Evolutionary conservation across 768 basidiomycete genomes (phyloP).

Genomic region (Guyanaporus albipodus): DNA sequence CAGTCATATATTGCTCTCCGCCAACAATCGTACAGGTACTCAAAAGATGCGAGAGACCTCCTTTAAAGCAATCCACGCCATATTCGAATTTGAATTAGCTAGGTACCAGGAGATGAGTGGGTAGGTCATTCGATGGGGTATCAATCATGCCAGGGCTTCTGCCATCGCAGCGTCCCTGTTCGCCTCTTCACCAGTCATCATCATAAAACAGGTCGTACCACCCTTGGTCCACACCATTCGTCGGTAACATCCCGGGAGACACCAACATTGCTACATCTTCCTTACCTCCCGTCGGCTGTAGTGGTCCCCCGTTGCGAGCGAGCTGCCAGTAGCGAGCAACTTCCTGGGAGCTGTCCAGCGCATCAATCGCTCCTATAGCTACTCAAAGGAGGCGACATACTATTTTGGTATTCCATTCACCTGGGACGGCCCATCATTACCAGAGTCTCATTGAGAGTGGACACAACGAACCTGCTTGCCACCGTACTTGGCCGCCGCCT

Average conservation of each 20-base stretch:
- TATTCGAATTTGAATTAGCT: too few relatives aligned
- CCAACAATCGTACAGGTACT: too few relatives aligned
- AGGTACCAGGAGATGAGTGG: too few relatives aligned
- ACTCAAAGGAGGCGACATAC: background rate
- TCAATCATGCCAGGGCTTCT: too few relatives aligned
- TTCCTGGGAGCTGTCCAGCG: background rate
- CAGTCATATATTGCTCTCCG: too few relatives aligned
- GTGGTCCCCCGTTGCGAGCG: background rate
- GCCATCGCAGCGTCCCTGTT: background rate
- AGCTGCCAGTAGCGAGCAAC: background rate
- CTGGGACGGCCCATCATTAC: background rate
- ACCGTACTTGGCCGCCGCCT: conserved; percentile 10
- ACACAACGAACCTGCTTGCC: conserved; percentile 14
- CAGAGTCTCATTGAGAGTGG: background rate
- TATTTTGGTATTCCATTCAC: background rate
- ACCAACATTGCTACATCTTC: background rate
- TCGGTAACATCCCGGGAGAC: background rate
- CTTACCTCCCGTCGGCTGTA: background rate
- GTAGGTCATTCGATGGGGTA: too few relatives aligned
- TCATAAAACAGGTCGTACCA: background rate
- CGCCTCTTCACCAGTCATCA: conserved; percentile 1
- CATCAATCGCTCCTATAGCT: background rate
- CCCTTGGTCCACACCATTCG: background rate
- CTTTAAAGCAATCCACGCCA: too few relatives aligned
- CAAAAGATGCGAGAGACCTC: too few relatives aligned